Evolutionary conservation across 768 basidiomycete species (phyloP).

Genomic region (Leucocoprinus leucothites): DNA sequence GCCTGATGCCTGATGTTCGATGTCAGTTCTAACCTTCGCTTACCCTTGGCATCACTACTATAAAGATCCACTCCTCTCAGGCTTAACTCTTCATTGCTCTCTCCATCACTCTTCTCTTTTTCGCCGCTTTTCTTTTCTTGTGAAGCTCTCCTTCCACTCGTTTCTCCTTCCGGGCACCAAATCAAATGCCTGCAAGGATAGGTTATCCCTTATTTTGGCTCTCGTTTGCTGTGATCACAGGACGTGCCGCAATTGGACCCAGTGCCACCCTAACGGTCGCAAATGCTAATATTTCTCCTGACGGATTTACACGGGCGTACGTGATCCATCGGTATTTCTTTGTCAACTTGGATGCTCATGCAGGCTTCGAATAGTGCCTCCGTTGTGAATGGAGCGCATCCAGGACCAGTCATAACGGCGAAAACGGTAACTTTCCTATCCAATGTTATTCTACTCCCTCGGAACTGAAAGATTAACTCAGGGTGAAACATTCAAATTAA

Average conservation of each 20-base stretch:
- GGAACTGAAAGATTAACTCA: conserved; percentile 11
- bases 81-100: too few relatives aligned
- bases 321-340: neutral
- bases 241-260: neutral
- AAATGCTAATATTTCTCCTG: conserved; percentile 13
- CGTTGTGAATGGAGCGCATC: neutral
- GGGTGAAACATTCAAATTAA: conserved; percentile 37
- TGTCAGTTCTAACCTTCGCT: too few relatives aligned
- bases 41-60: too few relatives aligned
- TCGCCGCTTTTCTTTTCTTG: neutral
- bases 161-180: too few relatives aligned
- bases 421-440: conserved; percentile 14
- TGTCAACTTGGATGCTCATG: neutral
- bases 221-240: neutral
- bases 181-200: neutral
- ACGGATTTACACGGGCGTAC: conserved; percentile 20
- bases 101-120: conserved; percentile 2
- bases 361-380: neutral
- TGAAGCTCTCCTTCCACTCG: neutral
- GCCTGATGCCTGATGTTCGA: too few relatives aligned
- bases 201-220: neutral
- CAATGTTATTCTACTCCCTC: neutral
- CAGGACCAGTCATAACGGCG: conserved; percentile 26
- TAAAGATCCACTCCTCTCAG: too few relatives aligned
- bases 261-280: neutral